phyloP scores from a whole-genome alignment of 768 basidiomycete species.

The Stropharia rugosoannulata region DNA sequence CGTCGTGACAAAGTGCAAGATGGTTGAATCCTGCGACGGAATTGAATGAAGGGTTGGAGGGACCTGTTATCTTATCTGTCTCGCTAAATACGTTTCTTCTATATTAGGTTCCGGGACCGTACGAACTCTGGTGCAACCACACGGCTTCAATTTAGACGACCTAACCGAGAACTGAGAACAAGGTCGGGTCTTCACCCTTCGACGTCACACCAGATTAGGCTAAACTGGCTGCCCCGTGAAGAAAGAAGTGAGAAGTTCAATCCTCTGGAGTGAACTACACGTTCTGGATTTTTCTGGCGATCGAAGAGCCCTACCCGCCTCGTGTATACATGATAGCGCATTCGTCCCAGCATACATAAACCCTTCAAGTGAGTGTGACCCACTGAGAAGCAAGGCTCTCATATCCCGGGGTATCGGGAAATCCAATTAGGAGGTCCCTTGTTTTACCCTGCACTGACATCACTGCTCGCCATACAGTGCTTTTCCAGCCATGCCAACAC shows the following conservation, averaged over 20 bases:
- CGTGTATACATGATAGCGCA: not conserved
- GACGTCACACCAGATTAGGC: too few species aligned
- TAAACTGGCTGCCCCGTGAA: too few species aligned
- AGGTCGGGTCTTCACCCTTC: not conserved
- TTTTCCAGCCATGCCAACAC: too few species aligned
- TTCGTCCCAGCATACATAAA: not conserved
- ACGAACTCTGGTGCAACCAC: too few species aligned
- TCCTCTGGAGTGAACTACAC: not conserved
- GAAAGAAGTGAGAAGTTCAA: too few species aligned
- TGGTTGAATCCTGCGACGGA: constrained; percentile 6
- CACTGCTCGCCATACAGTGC: not conserved
- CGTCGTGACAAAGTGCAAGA: not conserved
- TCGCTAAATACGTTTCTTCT: too few species aligned
- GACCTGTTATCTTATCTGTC: too few species aligned
- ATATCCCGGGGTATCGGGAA: constrained; percentile 7
- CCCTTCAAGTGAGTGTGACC: not conserved
- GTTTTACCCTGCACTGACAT: not conserved
- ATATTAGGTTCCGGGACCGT: too few species aligned
- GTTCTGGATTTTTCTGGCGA: constrained; percentile 1
- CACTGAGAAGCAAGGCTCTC: not conserved
- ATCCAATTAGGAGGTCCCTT: not conserved
- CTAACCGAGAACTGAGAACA: not conserved
- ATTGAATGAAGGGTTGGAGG: constrained; percentile 1
- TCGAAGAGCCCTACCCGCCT: constrained; percentile 6
- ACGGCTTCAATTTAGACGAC: too few species aligned